Evolutionary conservation across 2,329 filamentous ascomycete genomes (phyloP).

Genomic region (Fonsecaea multimorphosa): DNA sequence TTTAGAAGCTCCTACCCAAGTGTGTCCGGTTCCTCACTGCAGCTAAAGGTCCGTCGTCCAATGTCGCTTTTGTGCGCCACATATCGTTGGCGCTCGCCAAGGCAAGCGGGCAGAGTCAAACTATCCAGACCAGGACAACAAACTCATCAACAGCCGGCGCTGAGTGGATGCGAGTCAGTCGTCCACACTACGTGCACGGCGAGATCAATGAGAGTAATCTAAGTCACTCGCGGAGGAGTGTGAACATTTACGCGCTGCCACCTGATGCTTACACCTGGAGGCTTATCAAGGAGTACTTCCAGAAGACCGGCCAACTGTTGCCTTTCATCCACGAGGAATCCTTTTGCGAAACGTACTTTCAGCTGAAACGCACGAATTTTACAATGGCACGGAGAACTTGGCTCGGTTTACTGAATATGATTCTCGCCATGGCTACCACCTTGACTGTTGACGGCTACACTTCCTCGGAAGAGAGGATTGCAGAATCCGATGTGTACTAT

Average conservation of each 20-base stretch:
- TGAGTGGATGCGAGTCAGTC: constrained; percentile 10
- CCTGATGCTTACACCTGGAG: constrained; percentile 32
- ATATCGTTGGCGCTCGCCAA: constrained; percentile 44
- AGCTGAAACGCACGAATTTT: constrained; percentile 43
- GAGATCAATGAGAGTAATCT: constrained; percentile 1
- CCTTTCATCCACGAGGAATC: constrained; percentile 49
- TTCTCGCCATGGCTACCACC: constrained; percentile 56
- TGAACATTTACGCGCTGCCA: constrained; percentile 45
- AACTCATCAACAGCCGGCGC: not conserved
- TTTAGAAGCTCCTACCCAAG: not conserved
- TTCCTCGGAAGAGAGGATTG: constrained; percentile 46
- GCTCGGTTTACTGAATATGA: constrained; percentile 59
- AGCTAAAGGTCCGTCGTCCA: constrained; percentile 48
- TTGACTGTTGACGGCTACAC: constrained; percentile 43
- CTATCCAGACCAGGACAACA: not conserved
- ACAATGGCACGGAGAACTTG: constrained; percentile 54
- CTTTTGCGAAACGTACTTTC: constrained; percentile 46
- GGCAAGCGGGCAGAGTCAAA: constrained; percentile 8
- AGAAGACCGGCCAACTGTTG: constrained; percentile 48
- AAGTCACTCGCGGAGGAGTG: constrained; percentile 4
- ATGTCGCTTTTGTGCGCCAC: constrained; percentile 50
- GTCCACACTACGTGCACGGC: not conserved
- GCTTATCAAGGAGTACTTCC: constrained; percentile 19
- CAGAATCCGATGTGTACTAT: constrained; percentile 55
- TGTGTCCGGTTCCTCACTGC: not conserved